Base-by-base conservation (phyloP, 2,329 filamentous ascomycete genomes). In the Camptophora hylomeconis region DNA sequence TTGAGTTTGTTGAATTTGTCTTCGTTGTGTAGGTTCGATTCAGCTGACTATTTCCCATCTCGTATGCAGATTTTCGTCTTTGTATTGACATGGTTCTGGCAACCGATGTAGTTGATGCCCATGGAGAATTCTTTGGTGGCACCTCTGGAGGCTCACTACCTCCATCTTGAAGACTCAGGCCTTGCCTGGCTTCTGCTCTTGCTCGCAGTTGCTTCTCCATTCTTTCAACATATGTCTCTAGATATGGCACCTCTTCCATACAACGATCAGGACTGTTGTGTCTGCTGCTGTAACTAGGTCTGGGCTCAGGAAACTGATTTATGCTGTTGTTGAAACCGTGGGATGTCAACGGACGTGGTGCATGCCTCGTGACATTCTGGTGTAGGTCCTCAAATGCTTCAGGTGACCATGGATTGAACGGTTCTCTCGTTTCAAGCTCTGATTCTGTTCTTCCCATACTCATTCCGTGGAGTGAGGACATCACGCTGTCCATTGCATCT, bases 401-500 rank as follows among this genome's bases (percentile, higher is more conserved):
- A 0, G 84, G 84, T 0, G 84, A 89, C 89, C 89, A 98, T 4
- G 84, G 76, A 46, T 83, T 72, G 6, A 74, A 54, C 1, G 69
- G 60, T 1, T 67, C 59, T 22, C 72, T 64, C 1, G 72, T 66
- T 18, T 69, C 65, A 9, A 62, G 45, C 38, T 62, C 61, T 17
- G 58, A 52, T 7, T 49, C 54, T 13, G 66, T 58, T 32, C 67
- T 65, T 22, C 69, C 61, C 43, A 76, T 63, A 11, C 77, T 77
- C 63, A 98, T 81, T 36, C 86, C 84, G 48, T 92, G 78, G 23
- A 98, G 57, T 32, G 89, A 92, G 41, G 89, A 83, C 73, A 95
- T 94, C 3, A 98, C 86, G 53, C 92, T 87, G 48, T 95, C 87
- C 84, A 98, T 98, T 1, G 89, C 89, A 52, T 86, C 83, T 35